Evolutionary conservation across 768 basidiomycete species (phyloP), one percentile per base, ranked within the genome.

Genomic region (Agaricus subrufescens): DNA sequence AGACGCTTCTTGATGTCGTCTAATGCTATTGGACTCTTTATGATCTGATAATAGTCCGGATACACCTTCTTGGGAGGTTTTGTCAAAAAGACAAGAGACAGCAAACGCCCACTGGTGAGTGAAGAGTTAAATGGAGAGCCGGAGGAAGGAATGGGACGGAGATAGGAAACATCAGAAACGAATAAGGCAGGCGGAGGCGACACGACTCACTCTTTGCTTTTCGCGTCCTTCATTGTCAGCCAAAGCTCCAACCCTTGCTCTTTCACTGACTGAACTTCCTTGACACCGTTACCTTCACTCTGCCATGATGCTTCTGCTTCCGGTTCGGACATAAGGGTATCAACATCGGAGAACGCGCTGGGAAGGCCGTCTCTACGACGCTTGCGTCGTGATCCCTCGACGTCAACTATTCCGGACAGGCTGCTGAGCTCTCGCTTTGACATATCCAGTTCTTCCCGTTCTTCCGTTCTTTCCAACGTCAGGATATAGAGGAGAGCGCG

Each of bases 1-100:
- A 94, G 77, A 63, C 83, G 80, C 63, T 82, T 80, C 78, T 92
- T 92, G 74, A 97, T 93, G 60, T 95, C 91, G 44, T 92, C 89
- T 50, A 97, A 75, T 27, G 91, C 86, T 62, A 97, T 91, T 30
- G 95, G 94, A 26, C 81, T 76, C 62, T 84, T 76, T 66, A 95
- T 96, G 61, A 86, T 58, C 25, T 70, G 66, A 71, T 95, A 97
- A 72, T 98, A 98, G 74, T 95, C 94, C 40, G 92, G 83, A 70
- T 90, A 92, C 56, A 75, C 75, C 56, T 84, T 81, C 71, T 85
- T 89, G 44, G 83, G 78, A 19, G 89, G 89, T 61, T 84, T 79
- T 57, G 79, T 81, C 64, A 87, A 67, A 69, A 92, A 94, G 63
- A 82, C 82, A 58, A 73, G 60, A 26, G 87, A 83, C 56, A 89